Evolutionary conservation across 169 alveolate species (phyloP).

Genomic region (Plasmodium gonderi): DNA sequence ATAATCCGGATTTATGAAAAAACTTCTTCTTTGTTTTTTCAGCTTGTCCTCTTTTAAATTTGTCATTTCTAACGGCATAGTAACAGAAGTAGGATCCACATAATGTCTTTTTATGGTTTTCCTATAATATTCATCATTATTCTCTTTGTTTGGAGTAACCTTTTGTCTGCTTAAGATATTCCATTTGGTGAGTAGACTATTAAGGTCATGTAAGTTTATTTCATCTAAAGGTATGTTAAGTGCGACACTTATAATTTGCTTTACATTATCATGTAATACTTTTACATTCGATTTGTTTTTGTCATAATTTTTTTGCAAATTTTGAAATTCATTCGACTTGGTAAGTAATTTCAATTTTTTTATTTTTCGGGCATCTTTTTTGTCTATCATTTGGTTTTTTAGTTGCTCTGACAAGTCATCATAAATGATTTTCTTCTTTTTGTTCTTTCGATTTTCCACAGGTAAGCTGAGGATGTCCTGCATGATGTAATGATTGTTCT

Average conservation of each 20-base stretch:
- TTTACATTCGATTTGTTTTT: neutral
- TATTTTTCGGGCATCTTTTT: slow-evolving; percentile 8
- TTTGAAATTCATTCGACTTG: neutral
- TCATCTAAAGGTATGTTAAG: slow-evolving; percentile 41
- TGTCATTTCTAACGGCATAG: neutral
- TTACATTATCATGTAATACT: neutral
- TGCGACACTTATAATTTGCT: slow-evolving; percentile 40
- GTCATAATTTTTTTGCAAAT: slow-evolving; percentile 10
- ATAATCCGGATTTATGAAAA: slow-evolving; percentile 4
- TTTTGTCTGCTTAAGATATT: slow-evolving; percentile 17
- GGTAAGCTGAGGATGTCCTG: neutral
- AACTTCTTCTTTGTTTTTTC: neutral
- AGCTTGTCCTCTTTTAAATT: neutral
- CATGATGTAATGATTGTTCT: slow-evolving; percentile 6
- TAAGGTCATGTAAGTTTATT: slow-evolving; percentile 54
- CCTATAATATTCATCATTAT: slow-evolving; percentile 10
- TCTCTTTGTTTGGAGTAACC: neutral
- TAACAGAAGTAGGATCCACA: neutral
- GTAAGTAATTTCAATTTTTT: slow-evolving; percentile 22
- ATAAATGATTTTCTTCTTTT: neutral
- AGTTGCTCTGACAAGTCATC: slow-evolving; percentile 13
- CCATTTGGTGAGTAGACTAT: slow-evolving; percentile 53
- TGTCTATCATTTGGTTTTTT: slow-evolving; percentile 9
- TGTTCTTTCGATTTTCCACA: neutral
- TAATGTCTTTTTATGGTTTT: slow-evolving; percentile 19